Conservation (phyloP, 2,329 filamentous ascomycete genomes). For the Knufia fluminis region DNA sequence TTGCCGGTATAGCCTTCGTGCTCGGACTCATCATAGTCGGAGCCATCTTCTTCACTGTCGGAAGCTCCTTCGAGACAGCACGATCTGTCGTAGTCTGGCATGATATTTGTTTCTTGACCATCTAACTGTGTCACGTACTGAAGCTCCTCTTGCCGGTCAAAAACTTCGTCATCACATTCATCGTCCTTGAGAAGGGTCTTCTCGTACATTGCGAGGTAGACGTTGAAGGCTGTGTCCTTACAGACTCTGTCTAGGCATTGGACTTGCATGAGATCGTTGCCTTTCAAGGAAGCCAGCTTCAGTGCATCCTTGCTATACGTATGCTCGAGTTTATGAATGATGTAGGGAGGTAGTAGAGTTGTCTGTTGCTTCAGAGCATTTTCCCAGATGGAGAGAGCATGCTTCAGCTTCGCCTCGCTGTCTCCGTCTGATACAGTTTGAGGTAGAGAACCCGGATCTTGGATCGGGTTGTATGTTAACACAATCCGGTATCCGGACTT, state of each 20-base stretch:
- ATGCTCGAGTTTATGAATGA: background rate
- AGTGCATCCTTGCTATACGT: background rate
- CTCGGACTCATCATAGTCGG: background rate
- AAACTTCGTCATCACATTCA: background rate
- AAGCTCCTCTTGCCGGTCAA: background rate
- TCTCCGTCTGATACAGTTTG: background rate
- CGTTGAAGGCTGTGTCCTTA: background rate
- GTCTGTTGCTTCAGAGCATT: background rate
- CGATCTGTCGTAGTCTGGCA: background rate
- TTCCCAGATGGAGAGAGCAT: background rate
- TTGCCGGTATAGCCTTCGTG: background rate
- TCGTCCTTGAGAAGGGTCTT: background rate
- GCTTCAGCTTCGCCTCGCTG: background rate
- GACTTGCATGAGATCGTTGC: background rate
- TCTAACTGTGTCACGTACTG: background rate
- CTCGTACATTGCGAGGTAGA: background rate
- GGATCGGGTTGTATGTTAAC: slow-evolving; percentile 45
- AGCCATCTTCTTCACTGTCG: background rate
- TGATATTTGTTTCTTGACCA: background rate
- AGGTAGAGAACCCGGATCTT: background rate
- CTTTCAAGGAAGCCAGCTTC: background rate
- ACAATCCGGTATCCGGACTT: slow-evolving; percentile 42
- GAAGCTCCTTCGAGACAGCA: background rate
- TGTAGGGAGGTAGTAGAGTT: background rate
- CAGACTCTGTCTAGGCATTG: background rate